Evolutionary conservation across 2,329 filamentous ascomycete genomes (phyloP), one percentile per base, ranked within the genome.

Genomic region (Boeremia exigua): DNA sequence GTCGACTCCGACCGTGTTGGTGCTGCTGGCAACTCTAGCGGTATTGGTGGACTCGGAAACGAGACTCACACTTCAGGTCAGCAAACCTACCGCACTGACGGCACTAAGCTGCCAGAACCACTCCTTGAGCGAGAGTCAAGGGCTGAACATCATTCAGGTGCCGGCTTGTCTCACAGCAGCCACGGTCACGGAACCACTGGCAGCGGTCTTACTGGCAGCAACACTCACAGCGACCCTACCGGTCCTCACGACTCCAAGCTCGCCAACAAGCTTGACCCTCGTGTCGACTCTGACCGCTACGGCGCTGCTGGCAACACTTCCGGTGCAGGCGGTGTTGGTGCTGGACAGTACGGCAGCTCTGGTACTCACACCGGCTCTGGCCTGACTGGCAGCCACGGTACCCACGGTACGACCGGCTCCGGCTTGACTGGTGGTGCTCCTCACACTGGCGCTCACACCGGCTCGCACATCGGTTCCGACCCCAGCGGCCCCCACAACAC

Each of bases 211-310:
- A 52, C 48, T 32, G 57, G 54, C 42, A 36, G 23, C 47, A 51
- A 33, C 40, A 51, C 43, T 8, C 38, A 46, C 10, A 60, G 58
- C 9, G 59, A 69, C 54, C 68, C 66, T 10, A 61, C 57, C 14
- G 61, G 61, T 43, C 56, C 58, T 44, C 55, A 63, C 48, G 47
- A 53, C 54, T 58, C 59, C 19, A 55, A 48, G 34, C 38, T 56
- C 45, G 49, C 36, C n/a, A 57, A 62, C 59, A 55, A 59, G 51
- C 37, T 37, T 14, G 56, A 59, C 23, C 72, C 72, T 3, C 59
- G 70, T 6, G 71, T 74, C 8, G 71, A 73, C 46, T 68, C 66
- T n/a, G 60, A 68, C 59, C 58, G 58, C 19, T 56, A 60, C 33
- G 68, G 68, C 15, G 40, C 56, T 8, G 65, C 67, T 25, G 63